Percentiles rank a stretch among this genome's conserved stretches.
phyloP scores from a whole-genome alignment of 768 basidiomycete species.

The Xerocomus potaroensis region DNA sequence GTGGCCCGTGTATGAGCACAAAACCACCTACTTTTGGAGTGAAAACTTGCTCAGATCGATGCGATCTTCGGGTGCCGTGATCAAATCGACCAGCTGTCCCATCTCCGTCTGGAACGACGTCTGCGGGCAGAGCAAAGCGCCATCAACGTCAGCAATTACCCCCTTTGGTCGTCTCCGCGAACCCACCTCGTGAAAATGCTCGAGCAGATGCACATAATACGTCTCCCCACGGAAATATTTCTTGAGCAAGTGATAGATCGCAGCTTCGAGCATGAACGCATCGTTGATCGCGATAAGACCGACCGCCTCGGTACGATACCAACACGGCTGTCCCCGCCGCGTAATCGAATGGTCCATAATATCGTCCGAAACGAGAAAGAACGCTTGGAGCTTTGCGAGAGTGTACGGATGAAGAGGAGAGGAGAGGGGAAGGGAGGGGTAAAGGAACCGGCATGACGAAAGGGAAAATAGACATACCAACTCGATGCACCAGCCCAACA shows the following conservation, averaged over 20 bases:
- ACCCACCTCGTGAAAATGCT: conserved; percentile 83
- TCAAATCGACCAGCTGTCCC: conserved; percentile 92
- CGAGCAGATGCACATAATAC: conserved; percentile 87
- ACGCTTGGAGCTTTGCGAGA: conserved; percentile 95
- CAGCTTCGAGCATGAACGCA: conserved; percentile 90
- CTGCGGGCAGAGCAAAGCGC: conserved; percentile 9
- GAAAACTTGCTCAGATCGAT: conserved; percentile 90
- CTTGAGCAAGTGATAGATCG: conserved; percentile 90
- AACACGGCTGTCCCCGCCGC: conserved; percentile 91
- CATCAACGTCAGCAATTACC: neutral
- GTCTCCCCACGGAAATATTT: conserved; percentile 74
- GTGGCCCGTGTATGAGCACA: conserved; percentile 16
- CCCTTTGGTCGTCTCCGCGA: too few relatives aligned
- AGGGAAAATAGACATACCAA: too few relatives aligned
- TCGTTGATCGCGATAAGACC: conserved; percentile 94
- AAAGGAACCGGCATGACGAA: too few relatives aligned
- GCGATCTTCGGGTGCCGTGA: conserved; percentile 88
- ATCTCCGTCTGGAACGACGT: conserved; percentile 90
- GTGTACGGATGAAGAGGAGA: too few relatives aligned
- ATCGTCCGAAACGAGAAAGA: conserved; percentile 94
- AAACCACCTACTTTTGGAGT: conserved; percentile 56
- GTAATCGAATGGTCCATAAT: conserved; percentile 97
- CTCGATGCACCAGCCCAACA: conserved; percentile 95
- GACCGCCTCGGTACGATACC: conserved; percentile 64
- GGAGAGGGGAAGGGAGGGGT: too few relatives aligned